Conservation (phyloP, 1,139 yeast species). For the Candida sp. region DNA sequence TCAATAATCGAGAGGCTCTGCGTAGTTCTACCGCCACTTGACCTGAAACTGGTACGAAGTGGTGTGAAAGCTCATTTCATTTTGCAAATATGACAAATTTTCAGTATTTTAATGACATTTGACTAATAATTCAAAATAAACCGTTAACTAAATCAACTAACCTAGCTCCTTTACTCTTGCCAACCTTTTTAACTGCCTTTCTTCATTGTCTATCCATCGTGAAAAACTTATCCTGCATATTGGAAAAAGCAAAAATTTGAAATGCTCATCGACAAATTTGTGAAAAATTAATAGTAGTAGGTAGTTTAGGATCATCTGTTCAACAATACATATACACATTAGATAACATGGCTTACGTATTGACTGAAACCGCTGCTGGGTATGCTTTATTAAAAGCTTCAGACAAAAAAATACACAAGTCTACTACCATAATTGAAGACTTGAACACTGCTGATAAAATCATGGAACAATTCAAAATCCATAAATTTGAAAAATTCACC, state of each 20-base stretch:
- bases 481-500: constrained; percentile 91
- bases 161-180: too few relatives aligned
- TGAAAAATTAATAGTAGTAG: not conserved
- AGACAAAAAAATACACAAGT: constrained; percentile 94
- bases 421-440: constrained; percentile 70
- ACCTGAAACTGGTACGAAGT: too few relatives aligned
- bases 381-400: constrained; percentile 96
- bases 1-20: too few relatives aligned
- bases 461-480: constrained; percentile 75
- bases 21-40: too few relatives aligned
- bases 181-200: too few relatives aligned
- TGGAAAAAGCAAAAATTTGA: not conserved
- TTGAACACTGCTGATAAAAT: constrained; percentile 84
- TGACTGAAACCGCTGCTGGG: constrained; percentile 98
- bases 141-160: too few relatives aligned
- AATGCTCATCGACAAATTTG: constrained; percentile 2
- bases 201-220: too few relatives aligned
- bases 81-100: too few relatives aligned
- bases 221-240: too few relatives aligned
- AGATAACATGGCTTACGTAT: constrained; percentile 77
- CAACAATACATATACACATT: constrained; percentile 4
- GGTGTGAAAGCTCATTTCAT: too few relatives aligned
- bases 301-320: not conserved
- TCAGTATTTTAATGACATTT: too few relatives aligned
- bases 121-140: too few relatives aligned